Conservation (phyloP, 169 alveolate species). For the Plasmodium vivax region DNA sequence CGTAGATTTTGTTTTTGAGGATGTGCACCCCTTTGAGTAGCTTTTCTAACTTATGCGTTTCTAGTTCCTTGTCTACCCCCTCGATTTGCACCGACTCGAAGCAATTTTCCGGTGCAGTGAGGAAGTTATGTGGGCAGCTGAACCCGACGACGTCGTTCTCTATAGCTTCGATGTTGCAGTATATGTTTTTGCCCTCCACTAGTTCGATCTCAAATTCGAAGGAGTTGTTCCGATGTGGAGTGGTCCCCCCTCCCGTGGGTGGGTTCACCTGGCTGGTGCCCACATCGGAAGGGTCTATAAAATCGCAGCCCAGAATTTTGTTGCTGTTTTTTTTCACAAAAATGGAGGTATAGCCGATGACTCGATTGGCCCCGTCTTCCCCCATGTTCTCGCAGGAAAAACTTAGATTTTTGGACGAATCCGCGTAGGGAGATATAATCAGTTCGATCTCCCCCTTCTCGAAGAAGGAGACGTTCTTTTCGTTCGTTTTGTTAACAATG, state of each 20-base stretch:
- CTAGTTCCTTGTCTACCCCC: slow-evolving; percentile 47
- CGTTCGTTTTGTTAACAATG: slow-evolving; percentile 2
- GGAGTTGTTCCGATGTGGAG: background rate
- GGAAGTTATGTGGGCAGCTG: slow-evolving; percentile 59
- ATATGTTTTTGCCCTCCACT: slow-evolving; percentile 24
- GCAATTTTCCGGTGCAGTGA: slow-evolving; percentile 46
- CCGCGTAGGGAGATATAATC: slow-evolving; percentile 50
- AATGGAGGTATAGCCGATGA: slow-evolving; percentile 44
- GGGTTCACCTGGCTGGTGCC: too few species aligned
- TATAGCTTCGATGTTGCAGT: slow-evolving; percentile 64
- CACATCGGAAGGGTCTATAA: slow-evolving; percentile 3
- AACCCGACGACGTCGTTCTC: slow-evolving; percentile 69
- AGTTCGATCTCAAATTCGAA: slow-evolving; percentile 54
- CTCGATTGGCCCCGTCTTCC: background rate
- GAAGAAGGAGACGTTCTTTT: slow-evolving; percentile 33
- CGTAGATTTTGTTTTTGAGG: slow-evolving; percentile 27
- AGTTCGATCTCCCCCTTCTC: slow-evolving; percentile 47
- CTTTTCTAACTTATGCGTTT: slow-evolving; percentile 25
- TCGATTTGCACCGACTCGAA: slow-evolving; percentile 58
- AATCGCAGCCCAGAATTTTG: slow-evolving; percentile 70
- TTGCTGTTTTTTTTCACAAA: slow-evolving; percentile 58
- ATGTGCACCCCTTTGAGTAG: slow-evolving; percentile 29
- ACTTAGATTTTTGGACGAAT: slow-evolving; percentile 19
- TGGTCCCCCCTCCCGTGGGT: background rate
- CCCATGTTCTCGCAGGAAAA: slow-evolving; percentile 49